Conservation (phyloP, 208 protist species). For the Leishmania arabica region DNA sequence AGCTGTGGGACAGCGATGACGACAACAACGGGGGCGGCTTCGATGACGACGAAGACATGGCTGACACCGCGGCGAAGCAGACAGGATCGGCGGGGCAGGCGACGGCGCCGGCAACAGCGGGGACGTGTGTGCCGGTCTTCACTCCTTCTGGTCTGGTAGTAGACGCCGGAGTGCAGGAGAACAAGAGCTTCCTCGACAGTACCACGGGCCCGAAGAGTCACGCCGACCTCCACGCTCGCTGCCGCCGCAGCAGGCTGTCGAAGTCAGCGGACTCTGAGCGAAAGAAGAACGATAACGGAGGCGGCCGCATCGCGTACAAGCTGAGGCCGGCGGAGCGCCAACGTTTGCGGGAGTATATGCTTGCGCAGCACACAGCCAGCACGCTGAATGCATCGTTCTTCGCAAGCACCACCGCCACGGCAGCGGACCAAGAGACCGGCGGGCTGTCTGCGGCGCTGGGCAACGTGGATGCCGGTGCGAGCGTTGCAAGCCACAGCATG, state of each 20-base stretch:
- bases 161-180: slow-evolving; percentile 1
- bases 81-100: background rate
- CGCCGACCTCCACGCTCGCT: background rate
- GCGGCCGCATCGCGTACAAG: slow-evolving; percentile 27
- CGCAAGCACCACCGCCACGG: slow-evolving; percentile 1
- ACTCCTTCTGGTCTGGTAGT: slow-evolving; percentile 8
- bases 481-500: slow-evolving; percentile 26
- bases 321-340: slow-evolving; percentile 31
- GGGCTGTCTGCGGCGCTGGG: background rate
- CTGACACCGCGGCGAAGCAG: background rate
- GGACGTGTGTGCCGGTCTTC: background rate
- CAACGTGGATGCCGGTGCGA: background rate
- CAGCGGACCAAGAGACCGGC: background rate
- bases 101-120: background rate
- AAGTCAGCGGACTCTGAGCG: background rate
- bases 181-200: background rate
- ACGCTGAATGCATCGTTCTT: slow-evolving; percentile 9
- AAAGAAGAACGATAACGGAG: background rate
- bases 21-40: background rate
- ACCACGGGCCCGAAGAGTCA: background rate
- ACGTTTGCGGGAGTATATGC: slow-evolving; percentile 26
- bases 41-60: background rate
- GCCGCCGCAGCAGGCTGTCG: background rate
- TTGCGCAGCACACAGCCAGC: slow-evolving; percentile 9
- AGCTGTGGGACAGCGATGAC: slow-evolving; percentile 39